Evolutionary conservation across 176 grass and related monocot species (phyloP).

Genomic region (Aegilops sharonensis): DNA sequence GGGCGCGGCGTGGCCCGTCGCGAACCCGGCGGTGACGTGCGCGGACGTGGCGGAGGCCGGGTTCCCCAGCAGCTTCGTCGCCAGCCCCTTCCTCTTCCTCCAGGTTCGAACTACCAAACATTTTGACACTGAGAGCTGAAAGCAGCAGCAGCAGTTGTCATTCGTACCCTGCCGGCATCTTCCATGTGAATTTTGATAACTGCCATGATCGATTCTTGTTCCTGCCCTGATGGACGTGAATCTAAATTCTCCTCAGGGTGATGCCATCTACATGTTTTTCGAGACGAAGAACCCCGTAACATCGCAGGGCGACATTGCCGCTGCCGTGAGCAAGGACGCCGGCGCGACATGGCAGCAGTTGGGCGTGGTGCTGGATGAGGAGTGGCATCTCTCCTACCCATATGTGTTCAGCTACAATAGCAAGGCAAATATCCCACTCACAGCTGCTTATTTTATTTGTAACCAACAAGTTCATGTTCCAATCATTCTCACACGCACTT

Average conservation of each 20-base stretch:
- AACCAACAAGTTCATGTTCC: background rate
- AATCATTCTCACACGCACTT: constrained; percentile 1
- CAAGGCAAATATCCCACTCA: constrained; percentile 39
- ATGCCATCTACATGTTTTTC: constrained; percentile 77
- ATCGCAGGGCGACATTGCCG: constrained; percentile 83
- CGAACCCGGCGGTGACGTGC: constrained; percentile 80
- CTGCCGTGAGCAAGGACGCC: constrained; percentile 72
- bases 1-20: constrained; percentile 74
- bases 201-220: no score
- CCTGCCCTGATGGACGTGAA: background rate
- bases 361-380: constrained; percentile 78
- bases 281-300: constrained; percentile 77
- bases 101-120: constrained; percentile 47
- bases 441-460: constrained; percentile 6
- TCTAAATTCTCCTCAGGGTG: constrained; percentile 45
- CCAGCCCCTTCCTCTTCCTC: constrained; percentile 82
- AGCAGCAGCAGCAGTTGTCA: background rate
- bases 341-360: constrained; percentile 77
- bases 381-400: constrained; percentile 94
- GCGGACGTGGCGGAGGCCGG: constrained; percentile 48
- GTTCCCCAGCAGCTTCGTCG: constrained; percentile 78
- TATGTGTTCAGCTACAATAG: constrained; percentile 65
- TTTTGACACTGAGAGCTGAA: background rate
- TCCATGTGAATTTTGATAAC: background rate
- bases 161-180: background rate